Base-by-base conservation (phyloP, 192 early-diverging fungal species). In the Coemansia sp. region DNA sequence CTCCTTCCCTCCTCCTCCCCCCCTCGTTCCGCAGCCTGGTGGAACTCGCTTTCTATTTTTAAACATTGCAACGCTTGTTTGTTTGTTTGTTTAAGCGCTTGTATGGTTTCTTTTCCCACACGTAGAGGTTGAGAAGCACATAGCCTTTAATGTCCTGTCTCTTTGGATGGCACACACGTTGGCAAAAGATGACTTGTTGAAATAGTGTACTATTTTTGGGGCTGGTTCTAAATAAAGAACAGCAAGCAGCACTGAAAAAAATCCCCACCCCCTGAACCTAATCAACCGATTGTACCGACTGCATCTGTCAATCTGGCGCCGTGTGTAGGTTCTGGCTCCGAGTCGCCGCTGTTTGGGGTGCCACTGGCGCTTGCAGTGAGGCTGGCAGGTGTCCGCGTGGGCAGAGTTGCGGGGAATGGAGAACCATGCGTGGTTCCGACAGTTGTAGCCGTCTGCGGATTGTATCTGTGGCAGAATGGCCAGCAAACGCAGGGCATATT, bases 401-500 rank as follows among this genome's bases (percentile, higher is more conserved):
- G 79, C 5, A 56, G 57, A 9, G 61, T 82, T n/a, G 61, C 65
- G 9, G 53, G 36, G 22, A 76, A 33, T 50, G 67, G 65, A 42
- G 79, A 82, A 59, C 61, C 74, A 32, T 82, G 79, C 48, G 45
- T 82, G 6, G 79, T 84, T 6, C 82, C 82, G 9, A 66, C 75
- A 2, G 67, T 84, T 0, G 66, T 81, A 10, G 74, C 78, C 7
- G 67, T 75, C 15, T 84, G 82, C 36, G 82, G 78, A 9, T 74
- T 60, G 61, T 71, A 76, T 55, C 72, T 84, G 63, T 66, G 71
- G 61, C 70, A 71, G 22, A 66, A 75, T 25, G 82, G 78, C 7
- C 76, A 76, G 66, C 70, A 85, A 66, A 87, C 85, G 2, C 79
- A 85, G 76, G 91, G 91, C 19, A 89, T 91, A 20, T 92, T 92